Evolutionary conservation across 257 asterid genomes (phyloP), one percentile per base, ranked within the genome.

Genomic region (Plantago elongata): DNA sequence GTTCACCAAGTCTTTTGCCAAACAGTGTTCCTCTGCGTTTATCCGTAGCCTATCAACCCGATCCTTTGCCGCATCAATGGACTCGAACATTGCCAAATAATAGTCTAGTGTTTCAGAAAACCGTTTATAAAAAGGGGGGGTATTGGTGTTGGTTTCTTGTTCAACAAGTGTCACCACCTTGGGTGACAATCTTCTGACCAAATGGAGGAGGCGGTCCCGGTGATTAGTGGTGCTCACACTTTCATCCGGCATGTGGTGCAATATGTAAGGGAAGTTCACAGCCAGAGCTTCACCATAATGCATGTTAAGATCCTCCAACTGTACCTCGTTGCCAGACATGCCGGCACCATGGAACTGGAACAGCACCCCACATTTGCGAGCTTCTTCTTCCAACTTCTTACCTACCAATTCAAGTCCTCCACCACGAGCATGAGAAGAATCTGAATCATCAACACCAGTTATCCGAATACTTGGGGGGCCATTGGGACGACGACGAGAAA

Each of bases 241-340:
- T 88, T 91, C 96, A 14, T 91, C 98, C 2, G 98, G 98, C 90
- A 91, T 81, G 87, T 88, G 98, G 73, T 91, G 98, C 67, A 91
- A 69, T 61, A 88, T 69, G 74, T 76, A 91, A 11, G 98, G 96
- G 12, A 88, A 91, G 61, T 88, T 88, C 50, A 91, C 95, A 0
- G 95, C 95, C 69, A 91, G 47, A 51, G 96, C 96, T 75, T 91
- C 98, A 7, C 95, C 98, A 0, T 45, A 69, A 9, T 64, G 80
- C n/a, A 88, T 55, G 29, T 51, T 29, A 7, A 91, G 87, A 69
- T 77, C 75, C 76, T 84, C 84, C 1, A 72, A 72, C 10, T 77
- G 76, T 45, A 91, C 92, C 65, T 82, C 87, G 49, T 76, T 70
- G 8, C 95, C 96, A 0, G 94, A 81, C 75, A 91, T 82, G 4